Evolutionary conservation across 73 alveolate genomes (phyloP), one percentile per base, ranked within the genome.

Genomic region (Paramecium tetraurelia): DNA sequence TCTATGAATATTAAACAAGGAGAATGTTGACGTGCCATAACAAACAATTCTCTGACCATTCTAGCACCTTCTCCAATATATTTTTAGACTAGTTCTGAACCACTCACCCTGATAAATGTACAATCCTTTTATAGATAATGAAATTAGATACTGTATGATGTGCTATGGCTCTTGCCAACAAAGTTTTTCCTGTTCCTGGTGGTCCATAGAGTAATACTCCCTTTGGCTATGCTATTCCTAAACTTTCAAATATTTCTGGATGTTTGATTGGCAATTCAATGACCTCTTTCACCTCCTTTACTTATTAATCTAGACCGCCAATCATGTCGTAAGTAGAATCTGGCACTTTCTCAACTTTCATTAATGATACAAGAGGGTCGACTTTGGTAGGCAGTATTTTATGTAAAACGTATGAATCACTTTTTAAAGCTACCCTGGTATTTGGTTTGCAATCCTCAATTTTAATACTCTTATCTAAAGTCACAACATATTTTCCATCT

Each of bases 121-220:
- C 94, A 89, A 89, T 89, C 94, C 93, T 86, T 20, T 38, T 40
- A 14, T 53, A 86, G 12, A 38, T n/a, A n/a, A 53, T 53, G 2
- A 31, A 0, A 59, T 63, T 20, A 16, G 1, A 40, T 86, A 86
- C 99, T 53, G 99, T 99, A 93, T 99, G 99, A 96, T 99, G 99
- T 29, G 99, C 99, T 63, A 98, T 99, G 10, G 99, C 99, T 69
- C 99, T 96, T 14, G 99, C 99, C 11, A 99, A 97, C 41, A 99
- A 94, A 14, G 99, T 99, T 95, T 99, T 99, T 44, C 99, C 99
- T 11, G 99, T 99, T 63, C 99, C 99, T 3, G 99, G 99, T 27
- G 99, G 98, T 2, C 99, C 98, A 86, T 96, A 97, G n/a, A 96
- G 96, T 31, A 97, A 88, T 44, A 97, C 99, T 41, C 99, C 99